Evolutionary conservation across 2,329 filamentous ascomycete genomes (phyloP), one percentile per base, ranked within the genome.

Genomic region (Colletotrichum eremochloae): DNA sequence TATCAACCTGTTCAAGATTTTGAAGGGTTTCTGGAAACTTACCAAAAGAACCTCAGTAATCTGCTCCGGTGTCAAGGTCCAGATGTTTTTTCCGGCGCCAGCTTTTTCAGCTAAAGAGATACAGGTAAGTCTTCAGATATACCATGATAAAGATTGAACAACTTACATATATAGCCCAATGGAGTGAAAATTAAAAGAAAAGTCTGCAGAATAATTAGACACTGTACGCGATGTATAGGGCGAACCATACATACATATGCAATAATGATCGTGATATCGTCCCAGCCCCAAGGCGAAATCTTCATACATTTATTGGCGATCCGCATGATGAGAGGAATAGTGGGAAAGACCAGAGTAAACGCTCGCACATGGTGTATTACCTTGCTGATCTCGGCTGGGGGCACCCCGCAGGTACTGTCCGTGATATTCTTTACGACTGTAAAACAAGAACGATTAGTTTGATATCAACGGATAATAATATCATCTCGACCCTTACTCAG

Each of bases 31-130:
- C 8, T 53, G 14, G 20, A 2, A 15, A 24, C 24, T 31, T 29
- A 31, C 50, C 6, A 31, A 14, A 20, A 53, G 50, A 7, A 7
- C 7, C 5, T 18, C 6, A 12, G 6, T 50, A n/a, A 62, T 48
- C 18, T 62, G 29, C 7, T 62, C 40, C 6, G 31, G 31, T 1
- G 8, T 48, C 9, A 62, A 29, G 20, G 40, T 62, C 44, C 58
- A 62, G 12, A 48, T 46, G 31, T 62, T 29, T 50, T n/a, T 31
- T 42, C 58, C 58, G 1, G 58, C 20, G 15, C 58, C 58, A 29
- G 29, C 31, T 0, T 20, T 11, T 29, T 62, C 42, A 33, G 29
- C 58, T 62, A 46, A 18, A 29, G 9, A 14, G 9, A 50, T n/a
- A 29, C 2, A 6, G 11, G 46, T 50, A 5, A 50, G 46, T 50